phyloP scores from a whole-genome alignment of 345 rosid genomes.

The Anacardium occidentale region DNA sequence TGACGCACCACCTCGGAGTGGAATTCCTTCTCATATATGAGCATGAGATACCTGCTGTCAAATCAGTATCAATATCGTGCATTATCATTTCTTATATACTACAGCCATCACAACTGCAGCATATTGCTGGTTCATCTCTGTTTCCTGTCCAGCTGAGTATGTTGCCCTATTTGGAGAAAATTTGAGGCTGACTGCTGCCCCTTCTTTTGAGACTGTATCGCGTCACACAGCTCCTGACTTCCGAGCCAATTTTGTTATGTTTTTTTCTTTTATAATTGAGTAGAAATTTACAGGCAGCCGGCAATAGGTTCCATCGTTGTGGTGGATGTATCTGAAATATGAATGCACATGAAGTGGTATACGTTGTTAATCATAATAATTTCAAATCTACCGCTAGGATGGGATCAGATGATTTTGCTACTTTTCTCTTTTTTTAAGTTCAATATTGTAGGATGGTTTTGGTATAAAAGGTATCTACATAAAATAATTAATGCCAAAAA shows the following conservation, averaged over 20 bases:
- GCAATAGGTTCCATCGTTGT: neutral
- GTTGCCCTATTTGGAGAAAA: neutral
- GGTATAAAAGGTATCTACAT: too few relatives aligned
- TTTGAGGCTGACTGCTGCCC: constrained; percentile 7
- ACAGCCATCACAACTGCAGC: neutral
- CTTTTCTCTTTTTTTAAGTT: too few relatives aligned
- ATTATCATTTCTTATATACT: neutral
- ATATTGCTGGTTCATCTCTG: neutral
- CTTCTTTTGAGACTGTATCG: neutral
- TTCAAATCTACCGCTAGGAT: neutral
- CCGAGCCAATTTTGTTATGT: neutral
- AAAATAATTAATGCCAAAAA: too few relatives aligned
- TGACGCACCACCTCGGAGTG: constrained; percentile 47
- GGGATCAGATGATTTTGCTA: neutral
- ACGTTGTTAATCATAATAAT: neutral
- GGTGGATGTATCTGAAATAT: neutral
- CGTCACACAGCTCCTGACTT: neutral
- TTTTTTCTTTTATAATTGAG: neutral
- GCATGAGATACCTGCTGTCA: neutral
- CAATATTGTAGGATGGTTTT: too few relatives aligned
- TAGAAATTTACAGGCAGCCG: neutral
- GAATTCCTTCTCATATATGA: constrained; percentile 62
- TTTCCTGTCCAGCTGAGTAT: constrained; percentile 3
- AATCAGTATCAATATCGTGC: neutral
- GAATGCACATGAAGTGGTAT: neutral